Conservation (phyloP, 345 rosid species). For the Punica granatum region DNA sequence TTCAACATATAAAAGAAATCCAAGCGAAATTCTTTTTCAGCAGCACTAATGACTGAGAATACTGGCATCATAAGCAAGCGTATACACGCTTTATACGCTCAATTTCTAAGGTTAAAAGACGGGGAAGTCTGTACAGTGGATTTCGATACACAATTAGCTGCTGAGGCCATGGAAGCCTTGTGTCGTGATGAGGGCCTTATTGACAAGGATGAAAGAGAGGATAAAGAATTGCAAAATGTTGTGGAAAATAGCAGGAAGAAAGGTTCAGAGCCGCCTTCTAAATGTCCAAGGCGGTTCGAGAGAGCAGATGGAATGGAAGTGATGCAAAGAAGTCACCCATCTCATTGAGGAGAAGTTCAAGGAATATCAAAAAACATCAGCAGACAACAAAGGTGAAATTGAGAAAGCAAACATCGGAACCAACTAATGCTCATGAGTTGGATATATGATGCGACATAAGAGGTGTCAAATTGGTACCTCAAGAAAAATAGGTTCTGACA, state of each 20-base stretch:
- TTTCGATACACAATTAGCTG: constrained; percentile 83
- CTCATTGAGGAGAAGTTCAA: constrained; percentile 15
- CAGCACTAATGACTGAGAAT: background rate
- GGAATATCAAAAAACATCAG: constrained; percentile 12
- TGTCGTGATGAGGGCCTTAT: constrained; percentile 31
- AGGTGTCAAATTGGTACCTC: too few relatives aligned
- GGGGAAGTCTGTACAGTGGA: constrained; percentile 46
- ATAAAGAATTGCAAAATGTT: background rate
- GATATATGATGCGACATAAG: too few relatives aligned
- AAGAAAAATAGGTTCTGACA: too few relatives aligned
- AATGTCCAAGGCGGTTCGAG: constrained; percentile 31
- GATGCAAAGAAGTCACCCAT: constrained; percentile 15
- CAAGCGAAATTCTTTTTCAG: background rate
- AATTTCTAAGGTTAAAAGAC: background rate
- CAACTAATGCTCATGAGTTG: constrained; percentile 3
- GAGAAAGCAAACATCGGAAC: background rate
- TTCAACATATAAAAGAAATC: background rate
- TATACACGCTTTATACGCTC: background rate
- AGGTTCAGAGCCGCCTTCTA: constrained; percentile 9
- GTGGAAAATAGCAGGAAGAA: background rate
- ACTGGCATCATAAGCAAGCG: background rate
- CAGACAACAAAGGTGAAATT: background rate
- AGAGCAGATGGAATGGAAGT: constrained; percentile 30
- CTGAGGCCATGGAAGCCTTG: constrained; percentile 86
- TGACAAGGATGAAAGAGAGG: constrained; percentile 10